Evolutionary conservation across 2,329 filamentous ascomycete species (phyloP), one percentile per base, ranked within the genome.

Genomic region (Cryphonectria nitschkei): DNA sequence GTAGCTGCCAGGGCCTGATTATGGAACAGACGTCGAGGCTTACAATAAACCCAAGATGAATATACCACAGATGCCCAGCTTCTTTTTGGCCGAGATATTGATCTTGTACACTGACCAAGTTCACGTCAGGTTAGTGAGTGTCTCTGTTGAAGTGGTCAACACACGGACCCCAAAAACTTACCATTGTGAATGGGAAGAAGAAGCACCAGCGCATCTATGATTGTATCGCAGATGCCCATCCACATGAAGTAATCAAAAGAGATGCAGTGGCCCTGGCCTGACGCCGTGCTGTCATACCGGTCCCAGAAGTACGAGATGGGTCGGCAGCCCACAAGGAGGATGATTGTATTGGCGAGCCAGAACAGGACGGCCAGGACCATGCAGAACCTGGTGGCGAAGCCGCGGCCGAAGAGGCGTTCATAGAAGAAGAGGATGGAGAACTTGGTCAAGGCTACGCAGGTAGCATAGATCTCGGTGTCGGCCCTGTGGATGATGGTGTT

Each of bases 341-440:
- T 22, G 19, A 62, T 16, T 5, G 65, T 56, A 14, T 41, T 37
- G 41, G 37, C 16, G 26, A 67, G 9, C 32, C 39, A 32, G 34
- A 43, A 43, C 37, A 56, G 29, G 8, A 37, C 54, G 3, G 26
- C 34, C 34, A 60, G n/a, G n/a, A 60, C 39, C 29, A 19, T 43
- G 29, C 34, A 67, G 34, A 60, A 34, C 2, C 34, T 60, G 13
- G 29, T 37, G 6, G 39, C n/a, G 19, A 32, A 46, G 52, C 39
- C 37, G 37, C 46, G 41, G 41, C 37, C 32, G 19, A 61, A 61
- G 29, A 67, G 37, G 14, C 65, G 34, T 14, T 43, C 26, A 26
- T 67, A 60, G 50, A 60, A 67, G 52, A 67, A 37, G 32, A 61
- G 65, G 54, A 67, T 61, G 4, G 65, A 67, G 4, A 67, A 26